Evolutionary conservation across 306 rosid genomes (phyloP).

Genomic region (Amphicarpaea edgeworthii): DNA sequence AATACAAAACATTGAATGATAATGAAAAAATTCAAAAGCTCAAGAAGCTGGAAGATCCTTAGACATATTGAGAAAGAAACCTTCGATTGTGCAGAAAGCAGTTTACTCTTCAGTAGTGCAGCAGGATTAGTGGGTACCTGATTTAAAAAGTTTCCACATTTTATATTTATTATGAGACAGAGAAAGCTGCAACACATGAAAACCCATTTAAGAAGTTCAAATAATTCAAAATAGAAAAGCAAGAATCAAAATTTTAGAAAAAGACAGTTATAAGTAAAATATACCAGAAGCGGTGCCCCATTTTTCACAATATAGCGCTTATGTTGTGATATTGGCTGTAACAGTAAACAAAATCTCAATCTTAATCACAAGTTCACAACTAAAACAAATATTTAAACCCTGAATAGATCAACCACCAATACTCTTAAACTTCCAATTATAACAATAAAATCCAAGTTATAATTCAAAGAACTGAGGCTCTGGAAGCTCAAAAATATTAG

Average conservation of each 20-base stretch:
- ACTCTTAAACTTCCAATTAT: constrained; percentile 22
- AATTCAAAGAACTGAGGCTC: constrained; percentile 27
- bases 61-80: constrained; percentile 55
- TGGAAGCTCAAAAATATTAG: constrained; percentile 27
- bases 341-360: constrained; percentile 41
- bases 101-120: constrained; percentile 71
- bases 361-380: constrained; percentile 17
- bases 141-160: constrained; percentile 36
- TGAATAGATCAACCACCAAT: constrained; percentile 28
- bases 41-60: background rate
- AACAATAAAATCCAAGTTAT: constrained; percentile 35
- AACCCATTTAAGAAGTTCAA: constrained; percentile 29
- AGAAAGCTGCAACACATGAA: constrained; percentile 26
- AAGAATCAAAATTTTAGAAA: constrained; percentile 29
- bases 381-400: constrained; percentile 20
- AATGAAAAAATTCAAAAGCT: constrained; percentile 29
- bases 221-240: constrained; percentile 24
- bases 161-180: constrained; percentile 29
- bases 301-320: constrained; percentile 89
- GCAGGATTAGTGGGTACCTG: constrained; percentile 87
- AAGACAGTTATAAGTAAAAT: constrained; percentile 39
- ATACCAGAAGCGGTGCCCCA: constrained; percentile 86
- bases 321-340: constrained; percentile 89
- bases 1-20: constrained; percentile 34
- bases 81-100: constrained; percentile 89